phyloP scores from a whole-genome alignment of 139 green algal genomes.

The Chlorella sp. region DNA sequence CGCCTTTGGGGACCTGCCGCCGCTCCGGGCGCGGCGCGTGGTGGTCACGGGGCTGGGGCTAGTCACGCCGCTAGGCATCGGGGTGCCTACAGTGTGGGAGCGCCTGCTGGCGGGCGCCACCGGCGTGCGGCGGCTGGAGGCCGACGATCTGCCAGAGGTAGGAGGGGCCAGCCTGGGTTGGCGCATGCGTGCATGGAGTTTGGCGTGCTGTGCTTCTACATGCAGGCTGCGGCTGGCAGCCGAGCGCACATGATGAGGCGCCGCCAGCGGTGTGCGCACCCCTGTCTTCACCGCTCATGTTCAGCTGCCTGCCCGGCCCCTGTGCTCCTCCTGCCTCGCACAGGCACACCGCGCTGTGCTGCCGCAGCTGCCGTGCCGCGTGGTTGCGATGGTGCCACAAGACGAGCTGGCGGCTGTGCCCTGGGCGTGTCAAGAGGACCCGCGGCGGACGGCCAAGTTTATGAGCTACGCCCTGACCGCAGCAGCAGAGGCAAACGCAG shows the following conservation, averaged over 20 bases:
- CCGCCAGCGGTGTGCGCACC: too few relatives aligned
- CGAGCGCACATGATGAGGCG: not conserved
- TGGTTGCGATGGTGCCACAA: constrained; percentile 67
- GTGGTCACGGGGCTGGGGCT: constrained; percentile 92
- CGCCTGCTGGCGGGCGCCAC: constrained; percentile 68
- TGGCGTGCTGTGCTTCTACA: too few relatives aligned
- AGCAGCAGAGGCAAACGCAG: constrained; percentile 55
- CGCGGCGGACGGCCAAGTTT: constrained; percentile 53
- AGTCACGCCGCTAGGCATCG: constrained; percentile 86
- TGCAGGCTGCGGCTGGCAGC: too few relatives aligned
- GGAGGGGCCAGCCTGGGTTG: not conserved
- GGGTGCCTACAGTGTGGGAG: constrained; percentile 72
- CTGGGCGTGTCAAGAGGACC: constrained; percentile 21
- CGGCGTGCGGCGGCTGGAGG: constrained; percentile 66
- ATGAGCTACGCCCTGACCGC: constrained; percentile 64
- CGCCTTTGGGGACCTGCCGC: constrained; percentile 34
- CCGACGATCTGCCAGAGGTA: constrained; percentile 80
- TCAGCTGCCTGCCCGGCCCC: too few relatives aligned
- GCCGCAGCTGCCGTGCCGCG: constrained; percentile 64
- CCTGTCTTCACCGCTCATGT: too few relatives aligned
- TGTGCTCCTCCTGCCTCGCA: not conserved
- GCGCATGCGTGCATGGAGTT: not conserved
- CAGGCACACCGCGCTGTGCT: constrained; percentile 46
- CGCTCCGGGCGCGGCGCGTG: constrained; percentile 57
- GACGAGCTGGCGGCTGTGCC: constrained; percentile 45